Conservation (phyloP, 805 yeast species). For the Candida dendrica region DNA sequence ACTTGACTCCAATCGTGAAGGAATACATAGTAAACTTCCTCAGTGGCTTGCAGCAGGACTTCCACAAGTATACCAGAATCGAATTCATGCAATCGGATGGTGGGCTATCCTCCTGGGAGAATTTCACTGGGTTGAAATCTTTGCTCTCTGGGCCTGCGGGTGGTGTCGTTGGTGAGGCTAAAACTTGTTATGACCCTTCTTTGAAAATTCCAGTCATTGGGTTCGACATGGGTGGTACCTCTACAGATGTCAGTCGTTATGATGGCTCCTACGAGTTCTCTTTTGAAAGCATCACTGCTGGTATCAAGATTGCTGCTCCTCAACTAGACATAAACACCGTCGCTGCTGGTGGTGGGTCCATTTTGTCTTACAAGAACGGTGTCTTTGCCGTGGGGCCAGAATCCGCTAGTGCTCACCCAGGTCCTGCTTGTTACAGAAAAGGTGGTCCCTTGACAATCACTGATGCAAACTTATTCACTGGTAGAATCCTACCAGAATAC, state of each 20-base stretch:
- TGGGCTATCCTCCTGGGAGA: constrained; percentile 44
- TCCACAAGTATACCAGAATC: constrained; percentile 30
- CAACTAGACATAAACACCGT: constrained; percentile 32
- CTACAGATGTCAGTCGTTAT: constrained; percentile 31
- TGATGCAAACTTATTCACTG: constrained; percentile 37
- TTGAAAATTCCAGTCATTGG: constrained; percentile 25
- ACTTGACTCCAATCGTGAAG: constrained; percentile 36
- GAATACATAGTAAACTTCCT: constrained; percentile 31
- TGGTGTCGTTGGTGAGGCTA: constrained; percentile 52
- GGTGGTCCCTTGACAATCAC: constrained; percentile 42
- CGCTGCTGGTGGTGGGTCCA: constrained; percentile 32
- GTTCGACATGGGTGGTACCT: constrained; percentile 36
- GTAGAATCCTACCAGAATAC: constrained; percentile 32
- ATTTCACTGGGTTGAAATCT: constrained; percentile 46
- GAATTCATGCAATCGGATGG: constrained; percentile 57
- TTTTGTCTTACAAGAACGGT: constrained; percentile 26
- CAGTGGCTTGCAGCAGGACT: constrained; percentile 24
- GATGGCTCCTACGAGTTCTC: constrained; percentile 22
- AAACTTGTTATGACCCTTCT: constrained; percentile 38
- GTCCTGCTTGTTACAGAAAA: constrained; percentile 41
- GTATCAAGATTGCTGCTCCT: constrained; percentile 32
- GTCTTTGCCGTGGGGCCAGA: constrained; percentile 40
- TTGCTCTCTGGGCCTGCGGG: constrained; percentile 57
- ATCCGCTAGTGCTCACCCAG: constrained; percentile 41
- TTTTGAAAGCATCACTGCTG: constrained; percentile 30